phyloP scores from a whole-genome alignment of 208 protist genomes.

The Crithidia acanthocephali region DNA sequence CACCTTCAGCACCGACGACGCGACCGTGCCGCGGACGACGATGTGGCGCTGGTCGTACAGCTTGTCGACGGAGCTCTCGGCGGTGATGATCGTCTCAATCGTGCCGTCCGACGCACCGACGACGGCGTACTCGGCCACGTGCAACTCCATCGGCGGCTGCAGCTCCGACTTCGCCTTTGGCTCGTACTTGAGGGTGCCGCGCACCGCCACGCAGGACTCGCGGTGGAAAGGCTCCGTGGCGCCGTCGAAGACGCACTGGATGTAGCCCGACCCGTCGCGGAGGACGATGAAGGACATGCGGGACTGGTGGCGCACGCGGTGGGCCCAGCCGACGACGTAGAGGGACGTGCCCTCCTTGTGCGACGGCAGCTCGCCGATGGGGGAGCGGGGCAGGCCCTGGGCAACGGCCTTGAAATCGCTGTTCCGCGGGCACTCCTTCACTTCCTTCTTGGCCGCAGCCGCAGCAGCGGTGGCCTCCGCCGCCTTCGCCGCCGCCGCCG shows the following conservation, averaged over 20 bases:
- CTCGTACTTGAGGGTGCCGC: constrained; percentile 71
- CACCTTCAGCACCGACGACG: constrained; percentile 91
- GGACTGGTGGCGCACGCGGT: constrained; percentile 93
- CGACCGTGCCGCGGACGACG: constrained; percentile 91
- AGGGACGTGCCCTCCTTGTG: constrained; percentile 69
- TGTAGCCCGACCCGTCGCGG: constrained; percentile 96
- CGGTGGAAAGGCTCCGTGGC: constrained; percentile 75
- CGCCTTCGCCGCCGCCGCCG: constrained; percentile 15
- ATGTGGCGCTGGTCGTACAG: constrained; percentile 97
- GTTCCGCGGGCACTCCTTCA: constrained; percentile 60
- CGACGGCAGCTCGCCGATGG: constrained; percentile 56
- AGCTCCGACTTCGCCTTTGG: constrained; percentile 84
- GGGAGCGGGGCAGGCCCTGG: constrained; percentile 43
- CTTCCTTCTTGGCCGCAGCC: constrained; percentile 38
- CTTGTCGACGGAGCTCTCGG: constrained; percentile 93
- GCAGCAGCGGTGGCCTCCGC: constrained; percentile 4
- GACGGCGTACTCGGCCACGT: constrained; percentile 89
- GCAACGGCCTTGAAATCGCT: constrained; percentile 55
- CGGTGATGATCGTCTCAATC: constrained; percentile 90
- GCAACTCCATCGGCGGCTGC: constrained; percentile 85
- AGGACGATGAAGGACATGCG: constrained; percentile 97
- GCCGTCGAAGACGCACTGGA: constrained; percentile 96
- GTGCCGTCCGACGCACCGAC: constrained; percentile 82
- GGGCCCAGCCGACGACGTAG: constrained; percentile 95
- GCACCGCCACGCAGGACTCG: constrained; percentile 89